These are phyloP conservation scores for Naganishia vishniacii DNA, from an alignment of 768 basidiomycete genomes.

Conservation along the genomic window DNA sequence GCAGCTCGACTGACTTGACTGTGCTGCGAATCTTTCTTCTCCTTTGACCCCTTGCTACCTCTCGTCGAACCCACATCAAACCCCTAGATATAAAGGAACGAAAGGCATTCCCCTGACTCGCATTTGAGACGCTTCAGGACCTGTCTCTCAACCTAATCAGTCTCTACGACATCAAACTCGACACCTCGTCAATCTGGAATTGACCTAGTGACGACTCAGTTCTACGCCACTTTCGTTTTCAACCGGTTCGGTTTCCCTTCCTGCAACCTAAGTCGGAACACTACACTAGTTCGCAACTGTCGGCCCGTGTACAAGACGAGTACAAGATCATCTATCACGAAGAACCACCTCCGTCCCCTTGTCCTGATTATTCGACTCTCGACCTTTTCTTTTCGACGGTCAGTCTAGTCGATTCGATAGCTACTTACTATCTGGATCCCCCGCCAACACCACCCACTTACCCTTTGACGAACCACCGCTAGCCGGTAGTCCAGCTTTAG, in stretches of 20 bases:
- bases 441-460: neutral
- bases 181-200: conserved; percentile 14
- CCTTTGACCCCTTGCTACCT: neutral
- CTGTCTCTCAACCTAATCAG: neutral
- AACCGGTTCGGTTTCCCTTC: neutral
- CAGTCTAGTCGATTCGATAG: neutral
- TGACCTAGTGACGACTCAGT: neutral
- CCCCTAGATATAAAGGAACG: conserved; percentile 1
- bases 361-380: neutral
- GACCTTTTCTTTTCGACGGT: neutral
- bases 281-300: neutral
- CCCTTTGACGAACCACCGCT: neutral
- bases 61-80: neutral
- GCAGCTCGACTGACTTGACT: neutral
- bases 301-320: neutral
- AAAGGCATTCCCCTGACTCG: neutral
- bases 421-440: neutral
- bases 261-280: neutral
- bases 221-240: neutral
- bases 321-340: neutral
- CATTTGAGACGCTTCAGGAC: neutral
- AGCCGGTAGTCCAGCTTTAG: neutral
- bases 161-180: neutral
- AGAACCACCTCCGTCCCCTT: neutral
- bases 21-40: neutral